A percentile compares a stretch with the other conserved stretches of the same genome.
Evolutionary conservation across 2,329 filamentous ascomycete species (phyloP).

Genomic region (Trichoderma koningii): DNA sequence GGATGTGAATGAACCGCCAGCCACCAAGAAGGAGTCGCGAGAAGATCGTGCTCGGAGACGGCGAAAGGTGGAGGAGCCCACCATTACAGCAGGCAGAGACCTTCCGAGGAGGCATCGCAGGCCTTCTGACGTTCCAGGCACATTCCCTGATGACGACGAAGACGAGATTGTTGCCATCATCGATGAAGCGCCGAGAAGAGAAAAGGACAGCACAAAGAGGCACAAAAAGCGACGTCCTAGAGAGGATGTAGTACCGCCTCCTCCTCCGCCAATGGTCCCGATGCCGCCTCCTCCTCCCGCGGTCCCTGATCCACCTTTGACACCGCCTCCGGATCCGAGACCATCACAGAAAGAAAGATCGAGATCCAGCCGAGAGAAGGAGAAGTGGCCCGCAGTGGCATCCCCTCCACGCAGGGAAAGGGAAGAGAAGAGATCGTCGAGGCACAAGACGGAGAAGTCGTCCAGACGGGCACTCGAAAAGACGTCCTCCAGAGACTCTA

Average conservation of each 20-base stretch:
- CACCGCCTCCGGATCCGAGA: slow-evolving; percentile 57
- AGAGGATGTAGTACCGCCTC: slow-evolving; percentile 5
- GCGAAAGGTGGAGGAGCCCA: background rate
- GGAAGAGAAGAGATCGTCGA: slow-evolving; percentile 55
- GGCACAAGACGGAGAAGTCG: slow-evolving; percentile 65
- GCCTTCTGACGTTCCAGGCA: slow-evolving; percentile 47
- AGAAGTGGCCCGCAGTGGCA: slow-evolving; percentile 69
- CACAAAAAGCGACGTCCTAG: slow-evolving; percentile 43
- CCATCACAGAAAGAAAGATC: slow-evolving; percentile 74
- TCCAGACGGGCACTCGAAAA: slow-evolving; percentile 59
- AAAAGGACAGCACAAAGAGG: slow-evolving; percentile 42
- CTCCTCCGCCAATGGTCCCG: slow-evolving; percentile 42
- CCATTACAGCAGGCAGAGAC: background rate
- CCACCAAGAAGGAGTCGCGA: background rate
- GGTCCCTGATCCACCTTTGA: slow-evolving; percentile 51
- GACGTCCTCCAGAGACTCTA: slow-evolving; percentile 66
- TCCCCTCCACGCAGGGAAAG: slow-evolving; percentile 45
- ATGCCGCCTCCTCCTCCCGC: slow-evolving; percentile 45
- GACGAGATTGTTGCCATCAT: slow-evolving; percentile 54
- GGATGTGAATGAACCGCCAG: slow-evolving; percentile 1
- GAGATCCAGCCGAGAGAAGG: slow-evolving; percentile 70
- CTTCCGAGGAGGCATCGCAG: slow-evolving; percentile 39
- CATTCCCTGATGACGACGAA: slow-evolving; percentile 58
- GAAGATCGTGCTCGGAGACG: slow-evolving; percentile 12
- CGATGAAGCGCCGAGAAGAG: slow-evolving; percentile 50